A percentile compares a stretch with the other conserved stretches of the same genome.
phyloP scores from a whole-genome alignment of 2,329 filamentous ascomycete species.

The Ophiostoma quercus region DNA sequence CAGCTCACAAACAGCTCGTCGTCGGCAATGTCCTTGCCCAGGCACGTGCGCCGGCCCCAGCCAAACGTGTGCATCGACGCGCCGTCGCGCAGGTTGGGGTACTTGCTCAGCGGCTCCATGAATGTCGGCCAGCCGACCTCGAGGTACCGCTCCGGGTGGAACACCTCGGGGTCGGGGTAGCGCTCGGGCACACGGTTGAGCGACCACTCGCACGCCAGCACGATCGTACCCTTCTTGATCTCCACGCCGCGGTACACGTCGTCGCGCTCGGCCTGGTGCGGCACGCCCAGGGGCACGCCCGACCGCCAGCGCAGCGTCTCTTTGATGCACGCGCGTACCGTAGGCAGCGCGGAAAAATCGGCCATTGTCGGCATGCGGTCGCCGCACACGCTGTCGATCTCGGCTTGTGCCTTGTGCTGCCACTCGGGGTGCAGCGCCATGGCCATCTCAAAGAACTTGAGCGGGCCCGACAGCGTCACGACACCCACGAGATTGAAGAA shows the following conservation, averaged over 20 bases:
- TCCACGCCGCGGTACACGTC: conserved; percentile 44
- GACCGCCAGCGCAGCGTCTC: conserved; percentile 56
- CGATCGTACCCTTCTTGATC: conserved; percentile 46
- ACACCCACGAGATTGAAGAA: conserved; percentile 49
- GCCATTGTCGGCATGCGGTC: conserved; percentile 47
- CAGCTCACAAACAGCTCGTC: conserved; percentile 52
- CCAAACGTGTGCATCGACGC: conserved; percentile 59
- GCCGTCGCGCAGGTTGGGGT: conserved; percentile 56
- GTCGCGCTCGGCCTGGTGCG: conserved; percentile 45
- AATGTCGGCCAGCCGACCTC: conserved; percentile 59
- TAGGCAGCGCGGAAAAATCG: conserved; percentile 48
- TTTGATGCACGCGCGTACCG: conserved; percentile 51
- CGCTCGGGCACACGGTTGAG: conserved; percentile 54
- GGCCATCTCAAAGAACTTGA: conserved; percentile 49
- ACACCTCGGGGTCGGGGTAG: conserved; percentile 60
- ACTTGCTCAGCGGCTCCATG: conserved; percentile 58
- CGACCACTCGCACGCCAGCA: conserved; percentile 49
- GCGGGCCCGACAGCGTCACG: conserved; percentile 45
- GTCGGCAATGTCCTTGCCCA: conserved; percentile 58
- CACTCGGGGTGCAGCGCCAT: conserved; percentile 51
- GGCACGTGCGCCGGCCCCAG: conserved; percentile 57
- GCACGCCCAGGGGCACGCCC: conserved; percentile 49
- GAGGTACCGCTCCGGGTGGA: conserved; percentile 58
- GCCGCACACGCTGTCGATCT: conserved; percentile 53
- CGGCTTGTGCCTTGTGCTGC: conserved; percentile 50